A percentile compares a stretch with the other conserved stretches of the same genome.
These are phyloP conservation scores for Naumovozyma castellii DNA, from an alignment of 805 yeast species.

Conservation along the genomic window DNA sequence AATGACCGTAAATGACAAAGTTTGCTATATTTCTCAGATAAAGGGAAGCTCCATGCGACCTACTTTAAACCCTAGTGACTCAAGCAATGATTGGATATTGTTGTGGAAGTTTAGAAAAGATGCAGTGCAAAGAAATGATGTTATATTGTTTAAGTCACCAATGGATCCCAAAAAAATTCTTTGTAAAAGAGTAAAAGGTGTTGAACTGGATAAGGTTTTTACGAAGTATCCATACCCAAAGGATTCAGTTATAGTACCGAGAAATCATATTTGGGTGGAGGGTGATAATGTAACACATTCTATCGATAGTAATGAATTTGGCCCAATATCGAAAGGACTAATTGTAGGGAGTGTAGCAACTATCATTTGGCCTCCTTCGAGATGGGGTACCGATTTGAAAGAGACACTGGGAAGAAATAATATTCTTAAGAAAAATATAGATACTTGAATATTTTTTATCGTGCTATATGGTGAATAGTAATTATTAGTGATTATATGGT, in stretches of 20 bases:
- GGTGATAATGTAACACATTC: conserved; percentile 80
- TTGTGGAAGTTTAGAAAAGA: conserved; percentile 52
- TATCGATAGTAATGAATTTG: conserved; percentile 78
- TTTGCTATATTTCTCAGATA: conserved; percentile 61
- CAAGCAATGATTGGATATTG: conserved; percentile 50
- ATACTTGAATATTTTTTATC: neutral
- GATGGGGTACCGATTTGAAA: conserved; percentile 36
- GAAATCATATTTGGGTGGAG: conserved; percentile 87
- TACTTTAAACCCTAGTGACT: conserved; percentile 62
- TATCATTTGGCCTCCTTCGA: conserved; percentile 60
- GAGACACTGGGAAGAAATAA: conserved; percentile 18
- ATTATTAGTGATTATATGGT: neutral
- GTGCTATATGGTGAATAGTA: neutral
- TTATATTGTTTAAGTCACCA: conserved; percentile 72
- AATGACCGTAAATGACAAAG: conserved; percentile 58
- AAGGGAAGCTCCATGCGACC: conserved; percentile 87
- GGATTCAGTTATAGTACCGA: conserved; percentile 51
- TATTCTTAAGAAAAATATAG: conserved; percentile 2
- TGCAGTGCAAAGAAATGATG: conserved; percentile 51
- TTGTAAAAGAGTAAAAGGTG: conserved; percentile 70
- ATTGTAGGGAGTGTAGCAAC: conserved; percentile 65
- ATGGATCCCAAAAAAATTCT: conserved; percentile 64
- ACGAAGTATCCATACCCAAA: conserved; percentile 60
- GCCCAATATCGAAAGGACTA: conserved; percentile 76
- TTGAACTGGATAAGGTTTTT: conserved; percentile 58